Conservation (phyloP, 257 asterid genomes). For the Oldenlandia corymbosa region DNA sequence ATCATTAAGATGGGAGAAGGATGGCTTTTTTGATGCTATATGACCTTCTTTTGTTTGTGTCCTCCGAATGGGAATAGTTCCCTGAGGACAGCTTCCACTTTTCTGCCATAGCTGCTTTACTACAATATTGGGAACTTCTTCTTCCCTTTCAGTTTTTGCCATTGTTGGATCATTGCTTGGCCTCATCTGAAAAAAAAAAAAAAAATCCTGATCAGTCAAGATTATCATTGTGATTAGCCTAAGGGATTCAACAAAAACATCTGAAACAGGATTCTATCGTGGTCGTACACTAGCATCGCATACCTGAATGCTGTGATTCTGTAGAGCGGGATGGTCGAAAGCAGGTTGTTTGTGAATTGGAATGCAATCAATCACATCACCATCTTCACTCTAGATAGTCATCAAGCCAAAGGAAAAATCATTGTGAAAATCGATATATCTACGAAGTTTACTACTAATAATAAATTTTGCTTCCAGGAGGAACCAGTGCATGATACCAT, state of each 20-base stretch:
- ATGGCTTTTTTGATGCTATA: constrained; percentile 15
- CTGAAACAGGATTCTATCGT: too few species aligned
- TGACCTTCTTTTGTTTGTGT: constrained; percentile 6
- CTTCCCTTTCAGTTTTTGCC: constrained; percentile 11
- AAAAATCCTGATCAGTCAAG: not conserved
- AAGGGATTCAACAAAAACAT: too few species aligned
- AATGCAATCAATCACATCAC: constrained; percentile 65
- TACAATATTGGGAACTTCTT: constrained; percentile 5
- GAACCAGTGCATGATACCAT: too few species aligned
- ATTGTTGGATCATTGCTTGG: constrained; percentile 31
- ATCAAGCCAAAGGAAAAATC: not conserved
- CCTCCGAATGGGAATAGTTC: constrained; percentile 59
- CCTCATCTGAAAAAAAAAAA: constrained; percentile 28
- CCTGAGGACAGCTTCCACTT: constrained; percentile 65
- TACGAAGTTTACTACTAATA: too few species aligned
- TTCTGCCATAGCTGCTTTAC: constrained; percentile 54
- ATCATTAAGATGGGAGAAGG: constrained; percentile 1
- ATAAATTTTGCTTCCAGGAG: too few species aligned
- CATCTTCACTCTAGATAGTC: constrained; percentile 57
- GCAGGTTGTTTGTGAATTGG: constrained; percentile 63
- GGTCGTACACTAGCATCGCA: too few species aligned
- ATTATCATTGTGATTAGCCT: not conserved
- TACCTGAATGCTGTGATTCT: constrained; percentile 31
- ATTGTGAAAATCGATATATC: too few species aligned
- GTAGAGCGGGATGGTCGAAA: constrained; percentile 55